phyloP scores from a whole-genome alignment of 257 asterid genomes.

The Penstemon newberryi region DNA sequence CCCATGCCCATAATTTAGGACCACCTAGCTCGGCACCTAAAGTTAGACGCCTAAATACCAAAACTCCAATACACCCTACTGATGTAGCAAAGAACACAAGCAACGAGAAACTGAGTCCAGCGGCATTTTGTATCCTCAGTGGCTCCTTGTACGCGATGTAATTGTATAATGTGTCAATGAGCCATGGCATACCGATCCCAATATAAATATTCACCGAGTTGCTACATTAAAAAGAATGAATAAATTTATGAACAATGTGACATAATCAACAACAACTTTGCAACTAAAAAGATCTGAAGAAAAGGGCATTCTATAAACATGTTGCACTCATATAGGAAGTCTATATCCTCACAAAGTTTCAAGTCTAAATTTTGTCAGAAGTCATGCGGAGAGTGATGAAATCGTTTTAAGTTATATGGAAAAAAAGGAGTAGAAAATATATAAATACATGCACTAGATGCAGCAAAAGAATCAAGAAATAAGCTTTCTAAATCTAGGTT shows the following conservation, averaged over 20 bases:
- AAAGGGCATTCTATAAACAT: too few relatives aligned
- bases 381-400: too few relatives aligned
- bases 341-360: too few relatives aligned
- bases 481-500: background rate
- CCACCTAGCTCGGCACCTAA: slow-evolving; percentile 96
- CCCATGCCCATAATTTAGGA: slow-evolving; percentile 87
- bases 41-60: slow-evolving; percentile 66
- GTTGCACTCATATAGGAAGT: too few relatives aligned
- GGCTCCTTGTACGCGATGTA: slow-evolving; percentile 74
- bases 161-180: slow-evolving; percentile 79
- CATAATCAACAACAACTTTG: background rate
- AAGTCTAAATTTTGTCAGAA: too few relatives aligned
- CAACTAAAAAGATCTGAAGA: background rate
- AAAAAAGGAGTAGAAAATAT: too few relatives aligned
- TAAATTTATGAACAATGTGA: background rate
- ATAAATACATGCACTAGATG: too few relatives aligned
- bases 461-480: too few relatives aligned
- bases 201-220: slow-evolving; percentile 88
- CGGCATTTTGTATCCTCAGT: slow-evolving; percentile 63
- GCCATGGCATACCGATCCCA: slow-evolving; percentile 95
- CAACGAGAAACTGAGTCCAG: slow-evolving; percentile 78
- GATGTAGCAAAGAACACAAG: slow-evolving; percentile 83
- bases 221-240: slow-evolving; percentile 42
- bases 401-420: too few relatives aligned
- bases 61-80: slow-evolving; percentile 71